Evolutionary conservation across 345 rosid genomes (phyloP).

Genomic region (Corchorus olitorius): DNA sequence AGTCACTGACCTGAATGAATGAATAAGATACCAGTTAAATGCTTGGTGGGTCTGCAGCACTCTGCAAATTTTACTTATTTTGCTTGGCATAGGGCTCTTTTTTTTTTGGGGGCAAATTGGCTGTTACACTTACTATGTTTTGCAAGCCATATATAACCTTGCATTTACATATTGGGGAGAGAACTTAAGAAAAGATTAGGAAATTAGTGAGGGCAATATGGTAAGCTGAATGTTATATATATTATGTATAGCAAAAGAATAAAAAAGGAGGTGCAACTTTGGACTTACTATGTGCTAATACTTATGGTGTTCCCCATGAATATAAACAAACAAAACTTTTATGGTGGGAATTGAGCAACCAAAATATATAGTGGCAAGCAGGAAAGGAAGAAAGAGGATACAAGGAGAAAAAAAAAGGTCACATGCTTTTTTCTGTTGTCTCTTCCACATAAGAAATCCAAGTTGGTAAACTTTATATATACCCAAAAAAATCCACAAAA

Average conservation of each 20-base stretch:
- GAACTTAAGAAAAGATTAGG: neutral
- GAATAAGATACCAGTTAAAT: constrained; percentile 25
- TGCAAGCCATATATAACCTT: neutral
- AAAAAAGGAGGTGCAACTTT: constrained; percentile 19
- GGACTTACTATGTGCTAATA: constrained; percentile 9
- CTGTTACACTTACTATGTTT: neutral
- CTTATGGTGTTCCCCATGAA: constrained; percentile 23
- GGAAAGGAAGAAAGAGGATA: constrained; percentile 29
- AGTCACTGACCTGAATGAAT: constrained; percentile 28
- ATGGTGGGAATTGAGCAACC: constrained; percentile 35
- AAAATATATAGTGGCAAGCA: constrained; percentile 45
- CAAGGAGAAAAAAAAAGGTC: constrained; percentile 39
- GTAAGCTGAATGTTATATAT: no score
- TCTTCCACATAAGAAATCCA: constrained; percentile 37
- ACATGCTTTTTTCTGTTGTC: constrained; percentile 44
- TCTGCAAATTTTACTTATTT: constrained; percentile 1
- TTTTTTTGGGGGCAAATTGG: no score
- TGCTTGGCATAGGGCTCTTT: neutral
- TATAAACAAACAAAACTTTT: constrained; percentile 36
- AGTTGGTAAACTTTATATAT: constrained; percentile 27
- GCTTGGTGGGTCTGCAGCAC: constrained; percentile 31
- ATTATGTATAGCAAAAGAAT: neutral
- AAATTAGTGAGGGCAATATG: neutral
- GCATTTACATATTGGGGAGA: neutral
- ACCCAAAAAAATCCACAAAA: neutral